Conservation (phyloP, 257 asterid species). For the Fraxinus pennsylvanica region DNA sequence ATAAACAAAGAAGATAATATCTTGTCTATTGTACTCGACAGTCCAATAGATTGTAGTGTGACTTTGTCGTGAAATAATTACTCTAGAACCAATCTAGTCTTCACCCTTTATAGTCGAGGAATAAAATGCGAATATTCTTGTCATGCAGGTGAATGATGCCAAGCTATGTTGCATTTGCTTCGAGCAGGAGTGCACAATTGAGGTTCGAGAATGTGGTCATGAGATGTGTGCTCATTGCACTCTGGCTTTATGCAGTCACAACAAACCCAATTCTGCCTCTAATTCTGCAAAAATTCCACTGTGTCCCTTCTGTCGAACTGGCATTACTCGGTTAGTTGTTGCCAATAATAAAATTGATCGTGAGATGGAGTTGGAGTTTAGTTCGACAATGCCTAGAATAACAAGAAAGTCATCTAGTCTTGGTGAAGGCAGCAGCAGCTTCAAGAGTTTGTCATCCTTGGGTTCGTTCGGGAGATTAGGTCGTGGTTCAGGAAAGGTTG, state of each 20-base stretch:
- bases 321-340: slow-evolving; percentile 49
- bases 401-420: slow-evolving; percentile 44
- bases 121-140: not conserved
- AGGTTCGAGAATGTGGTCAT: slow-evolving; percentile 73
- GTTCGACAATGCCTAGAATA: slow-evolving; percentile 52
- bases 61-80: not conserved
- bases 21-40: not conserved
- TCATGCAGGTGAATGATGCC: slow-evolving; percentile 47
- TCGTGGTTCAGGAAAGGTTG: slow-evolving; percentile 53
- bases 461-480: slow-evolving; percentile 64
- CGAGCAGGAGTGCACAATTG: slow-evolving; percentile 65
- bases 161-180: slow-evolving; percentile 84
- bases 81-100: not conserved
- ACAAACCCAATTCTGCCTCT: slow-evolving; percentile 47
- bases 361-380: slow-evolving; percentile 38
- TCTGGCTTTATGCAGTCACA: slow-evolving; percentile 74
- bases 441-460: slow-evolving; percentile 58
- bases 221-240: slow-evolving; percentile 83
- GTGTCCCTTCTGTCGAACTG: slow-evolving; percentile 83
- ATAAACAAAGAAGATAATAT: not conserved
- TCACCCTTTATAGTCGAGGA: not conserved
- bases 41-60: not conserved
- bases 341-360: slow-evolving; percentile 44
- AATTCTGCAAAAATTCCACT: slow-evolving; percentile 44
- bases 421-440: slow-evolving; percentile 62